Conservation (phyloP, 495 filamentous ascomycete genomes). For the Lasiosphaeria hispida region DNA sequence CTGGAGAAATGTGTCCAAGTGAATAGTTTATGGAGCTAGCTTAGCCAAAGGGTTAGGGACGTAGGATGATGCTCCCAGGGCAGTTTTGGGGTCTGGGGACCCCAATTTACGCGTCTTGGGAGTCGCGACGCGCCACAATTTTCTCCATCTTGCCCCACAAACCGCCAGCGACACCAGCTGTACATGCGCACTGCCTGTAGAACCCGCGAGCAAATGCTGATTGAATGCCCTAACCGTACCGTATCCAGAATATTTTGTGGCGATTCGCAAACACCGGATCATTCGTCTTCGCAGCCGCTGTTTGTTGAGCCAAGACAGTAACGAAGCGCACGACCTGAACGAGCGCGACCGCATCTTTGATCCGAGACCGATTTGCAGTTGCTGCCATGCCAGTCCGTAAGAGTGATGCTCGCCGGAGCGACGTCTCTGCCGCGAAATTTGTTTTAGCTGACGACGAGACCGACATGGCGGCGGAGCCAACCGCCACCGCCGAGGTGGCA, state of each 20-base stretch:
- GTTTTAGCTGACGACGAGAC: slow-evolving; percentile 38
- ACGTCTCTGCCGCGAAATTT: slow-evolving; percentile 43
- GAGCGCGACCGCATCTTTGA: slow-evolving; percentile 8
- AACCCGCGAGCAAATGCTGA: neutral
- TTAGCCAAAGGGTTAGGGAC: no score
- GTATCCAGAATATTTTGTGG: no score
- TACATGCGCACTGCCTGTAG: slow-evolving; percentile 1
- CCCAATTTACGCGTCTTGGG: slow-evolving; percentile 25
- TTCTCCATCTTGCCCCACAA: slow-evolving; percentile 7
- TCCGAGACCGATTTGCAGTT: neutral
- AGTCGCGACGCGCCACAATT: slow-evolving; percentile 27
- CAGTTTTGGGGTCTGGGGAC: neutral
- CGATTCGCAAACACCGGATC: no score
- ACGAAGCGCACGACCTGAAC: neutral
- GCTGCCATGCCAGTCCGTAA: slow-evolving; percentile 39
- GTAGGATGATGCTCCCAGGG: no score
- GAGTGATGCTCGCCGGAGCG: slow-evolving; percentile 37
- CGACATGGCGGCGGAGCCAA: slow-evolving; percentile 12
- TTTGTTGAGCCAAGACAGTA: no score
- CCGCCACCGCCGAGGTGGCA: slow-evolving; percentile 13
- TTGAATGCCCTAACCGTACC: no score
- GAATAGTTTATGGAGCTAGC: no score
- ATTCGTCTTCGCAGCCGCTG: no score
- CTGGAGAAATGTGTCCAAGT: no score
- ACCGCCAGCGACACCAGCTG: slow-evolving; percentile 3